phyloP scores from a whole-genome alignment of 805 yeast species.

The Starmerella geochares region DNA sequence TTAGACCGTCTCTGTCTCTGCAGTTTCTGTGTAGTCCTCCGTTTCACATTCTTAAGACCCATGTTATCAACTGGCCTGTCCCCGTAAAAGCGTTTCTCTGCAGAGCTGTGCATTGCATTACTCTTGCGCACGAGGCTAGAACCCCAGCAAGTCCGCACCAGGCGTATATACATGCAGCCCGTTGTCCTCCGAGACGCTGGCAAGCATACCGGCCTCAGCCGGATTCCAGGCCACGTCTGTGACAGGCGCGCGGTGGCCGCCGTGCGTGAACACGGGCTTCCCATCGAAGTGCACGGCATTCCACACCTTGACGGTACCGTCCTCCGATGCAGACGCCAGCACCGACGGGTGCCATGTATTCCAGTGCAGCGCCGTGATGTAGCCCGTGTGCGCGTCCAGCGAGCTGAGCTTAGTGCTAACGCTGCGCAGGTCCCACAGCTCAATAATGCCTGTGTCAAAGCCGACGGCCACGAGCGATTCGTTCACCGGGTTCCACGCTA shows the following conservation, averaged over 20 bases:
- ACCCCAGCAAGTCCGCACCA: constrained; percentile 15
- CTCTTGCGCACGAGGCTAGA: not conserved
- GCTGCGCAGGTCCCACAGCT: constrained; percentile 56
- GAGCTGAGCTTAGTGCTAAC: constrained; percentile 24
- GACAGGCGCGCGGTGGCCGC: constrained; percentile 81
- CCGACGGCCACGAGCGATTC: constrained; percentile 57
- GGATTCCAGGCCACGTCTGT: constrained; percentile 78
- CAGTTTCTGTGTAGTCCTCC: no score
- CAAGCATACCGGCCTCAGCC: constrained; percentile 56
- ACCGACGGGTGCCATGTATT: constrained; percentile 47
- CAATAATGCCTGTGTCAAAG: constrained; percentile 45
- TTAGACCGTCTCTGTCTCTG: no score
- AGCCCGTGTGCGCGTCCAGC: constrained; percentile 36
- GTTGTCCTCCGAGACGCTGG: constrained; percentile 76
- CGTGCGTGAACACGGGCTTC: constrained; percentile 50
- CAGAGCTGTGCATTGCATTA: not conserved
- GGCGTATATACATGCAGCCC: constrained; percentile 84
- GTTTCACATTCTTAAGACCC: no score
- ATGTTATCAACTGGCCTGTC: no score
- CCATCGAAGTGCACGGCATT: constrained; percentile 18
- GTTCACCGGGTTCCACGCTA: constrained; percentile 51
- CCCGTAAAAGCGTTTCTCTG: no score
- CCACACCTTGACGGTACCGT: constrained; percentile 38
- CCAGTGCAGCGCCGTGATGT: constrained; percentile 65
- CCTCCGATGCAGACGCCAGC: constrained; percentile 56